Evolutionary conservation across 176 grass and related monocot genomes (phyloP).

Genomic region (Bolboschoenus planiculmis): DNA sequence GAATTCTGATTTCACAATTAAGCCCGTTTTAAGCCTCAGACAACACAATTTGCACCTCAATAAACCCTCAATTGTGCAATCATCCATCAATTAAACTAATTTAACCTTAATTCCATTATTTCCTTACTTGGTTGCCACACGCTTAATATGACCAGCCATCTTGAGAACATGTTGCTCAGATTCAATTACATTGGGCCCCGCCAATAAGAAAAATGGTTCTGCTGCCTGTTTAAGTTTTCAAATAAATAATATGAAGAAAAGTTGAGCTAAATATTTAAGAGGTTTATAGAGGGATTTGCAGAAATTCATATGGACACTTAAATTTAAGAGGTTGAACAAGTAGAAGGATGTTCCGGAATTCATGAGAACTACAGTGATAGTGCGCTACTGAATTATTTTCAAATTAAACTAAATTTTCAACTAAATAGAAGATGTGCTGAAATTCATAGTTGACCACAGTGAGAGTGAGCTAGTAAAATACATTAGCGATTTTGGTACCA

Average conservation of each 20-base stretch:
- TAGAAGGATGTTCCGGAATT: neutral
- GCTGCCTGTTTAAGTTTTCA: conserved; percentile 49
- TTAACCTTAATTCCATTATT: neutral
- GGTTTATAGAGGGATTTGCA: neutral
- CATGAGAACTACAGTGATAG: neutral
- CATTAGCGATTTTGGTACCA: neutral
- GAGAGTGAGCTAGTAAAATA: neutral
- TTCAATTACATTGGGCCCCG: conserved; percentile 89
- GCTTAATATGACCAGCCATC: conserved; percentile 87
- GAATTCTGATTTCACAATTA: neutral
- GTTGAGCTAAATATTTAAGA: neutral
- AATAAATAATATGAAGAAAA: conserved; percentile 7
- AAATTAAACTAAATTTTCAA: neutral
- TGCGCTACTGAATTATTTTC: neutral
- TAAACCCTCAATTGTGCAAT: neutral
- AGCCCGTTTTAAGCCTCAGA: neutral
- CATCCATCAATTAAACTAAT: neutral
- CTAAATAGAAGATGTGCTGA: neutral
- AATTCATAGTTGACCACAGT: neutral
- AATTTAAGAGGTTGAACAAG: neutral
- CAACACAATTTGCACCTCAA: neutral
- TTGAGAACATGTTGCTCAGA: conserved; percentile 81
- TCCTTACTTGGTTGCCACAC: conserved; percentile 59
- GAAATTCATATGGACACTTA: neutral
- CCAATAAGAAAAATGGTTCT: conserved; percentile 84